Evolutionary conservation across 2,329 filamentous ascomycete genomes (phyloP), one percentile per base, ranked within the genome.

Genomic region (Ophiosphaerella korrae): DNA sequence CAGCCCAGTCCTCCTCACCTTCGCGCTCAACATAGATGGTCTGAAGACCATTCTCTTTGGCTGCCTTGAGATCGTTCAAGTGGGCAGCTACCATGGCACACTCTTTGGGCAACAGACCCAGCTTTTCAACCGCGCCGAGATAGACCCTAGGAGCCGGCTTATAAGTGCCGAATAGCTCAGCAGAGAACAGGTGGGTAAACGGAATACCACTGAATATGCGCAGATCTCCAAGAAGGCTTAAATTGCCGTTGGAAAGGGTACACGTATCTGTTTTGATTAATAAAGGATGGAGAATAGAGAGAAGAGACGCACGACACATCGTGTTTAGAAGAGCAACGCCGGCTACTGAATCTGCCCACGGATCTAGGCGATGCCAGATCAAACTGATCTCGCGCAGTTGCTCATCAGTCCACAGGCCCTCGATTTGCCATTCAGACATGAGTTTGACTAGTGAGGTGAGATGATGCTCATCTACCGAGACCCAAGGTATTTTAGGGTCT

Each of bases 51-150:
- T 78, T 80, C 2, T 63, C 67, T 61, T 84, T 84, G 4, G 90
- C 90, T 0, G 82, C 87, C 53, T 83, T 76, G 47, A 94, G 74
- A 71, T 93, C 90, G 5, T 66, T 71, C 50, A 93, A 74, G 74
- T 93, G 89, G 33, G 89, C 86, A 13, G 90, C 90, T 16, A 94
- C 88, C 83, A 94, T 85, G 16, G 84, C 88, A 50, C 90, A 87
- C 64, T 92, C 79, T 2, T 70, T 68, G 0, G 86, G 82, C 53
- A 80, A 61, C 36, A 86, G 54, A 0, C 81, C 83, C 45, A 92
- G 72, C 57, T 76, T 78, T 49, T 77, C 72, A 2, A 80, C 88
- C 0, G 87, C 89, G 3, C 89, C 89, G 1, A 82, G 78, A 66
- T 94, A 94, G 2, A 87, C 85, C 44, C 71, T 77, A 7, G 83